phyloP scores from a whole-genome alignment of 495 filamentous ascomycete species.

The Saxophila tyrrhenica region DNA sequence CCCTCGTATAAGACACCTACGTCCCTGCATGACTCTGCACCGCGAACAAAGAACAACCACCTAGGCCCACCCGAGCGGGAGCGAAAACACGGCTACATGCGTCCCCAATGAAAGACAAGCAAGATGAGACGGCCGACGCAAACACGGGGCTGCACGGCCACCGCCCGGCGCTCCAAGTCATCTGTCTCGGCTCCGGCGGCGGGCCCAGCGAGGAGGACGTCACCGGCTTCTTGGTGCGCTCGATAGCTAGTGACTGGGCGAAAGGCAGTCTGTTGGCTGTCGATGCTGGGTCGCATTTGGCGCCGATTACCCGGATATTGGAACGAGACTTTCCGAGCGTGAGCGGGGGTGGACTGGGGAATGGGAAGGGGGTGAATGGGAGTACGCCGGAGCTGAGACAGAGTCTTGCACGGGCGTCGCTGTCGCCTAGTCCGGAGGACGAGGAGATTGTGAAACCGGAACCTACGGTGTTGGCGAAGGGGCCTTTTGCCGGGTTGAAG shows the following conservation, averaged over 20 bases:
- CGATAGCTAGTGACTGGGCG: conserved; percentile 62
- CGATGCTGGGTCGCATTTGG: conserved; percentile 83
- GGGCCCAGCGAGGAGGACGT: conserved; percentile 82
- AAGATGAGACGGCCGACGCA: conserved; percentile 4
- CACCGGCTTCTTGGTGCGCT: conserved; percentile 80
- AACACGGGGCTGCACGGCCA: conserved; percentile 8
- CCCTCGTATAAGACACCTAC: not conserved
- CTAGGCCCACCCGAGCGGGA: not conserved
- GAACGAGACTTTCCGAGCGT: conserved; percentile 36
- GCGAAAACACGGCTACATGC: conserved; percentile 9
- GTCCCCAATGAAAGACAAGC: conserved; percentile 4
- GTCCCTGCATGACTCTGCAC: not conserved
- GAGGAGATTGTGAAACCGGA: conserved; percentile 15
- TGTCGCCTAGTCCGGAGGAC: conserved; percentile 9
- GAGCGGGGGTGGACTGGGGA: conserved; percentile 1
- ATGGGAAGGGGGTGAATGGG: not conserved
- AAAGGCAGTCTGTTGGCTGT: conserved; percentile 75
- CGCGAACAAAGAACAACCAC: not conserved
- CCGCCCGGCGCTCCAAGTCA: conserved; percentile 14
- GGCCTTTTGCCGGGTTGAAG: conserved; percentile 66
- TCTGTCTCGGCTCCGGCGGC: conserved; percentile 59
- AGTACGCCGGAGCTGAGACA: not conserved
- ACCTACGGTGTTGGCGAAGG: conserved; percentile 27
- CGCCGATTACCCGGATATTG: conserved; percentile 66
- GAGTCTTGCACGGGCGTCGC: not conserved